Percentiles rank a stretch among this genome's conserved stretches.
phyloP scores from a whole-genome alignment of 2,329 filamentous ascomycete species.

The Colletotrichum nymphaeae region DNA sequence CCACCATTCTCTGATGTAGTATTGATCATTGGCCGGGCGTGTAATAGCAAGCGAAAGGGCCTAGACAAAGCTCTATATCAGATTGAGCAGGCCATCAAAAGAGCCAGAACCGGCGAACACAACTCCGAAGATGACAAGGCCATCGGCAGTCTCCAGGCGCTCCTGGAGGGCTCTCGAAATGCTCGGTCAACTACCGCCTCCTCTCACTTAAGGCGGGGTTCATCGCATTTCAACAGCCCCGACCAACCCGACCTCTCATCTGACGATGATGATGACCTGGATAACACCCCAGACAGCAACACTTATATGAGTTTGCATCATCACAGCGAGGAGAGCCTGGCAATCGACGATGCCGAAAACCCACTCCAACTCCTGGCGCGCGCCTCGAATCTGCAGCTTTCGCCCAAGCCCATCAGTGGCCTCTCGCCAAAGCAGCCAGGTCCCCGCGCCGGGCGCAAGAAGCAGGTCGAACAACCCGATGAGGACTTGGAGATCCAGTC shows the following conservation, averaged over 20 bases:
- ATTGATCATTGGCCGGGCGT: not conserved
- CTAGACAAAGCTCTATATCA: slow-evolving; percentile 80
- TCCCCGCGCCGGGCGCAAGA: slow-evolving; percentile 33
- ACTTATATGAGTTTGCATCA: slow-evolving; percentile 39
- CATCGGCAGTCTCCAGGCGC: slow-evolving; percentile 54
- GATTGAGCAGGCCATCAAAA: slow-evolving; percentile 76
- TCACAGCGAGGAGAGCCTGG: slow-evolving; percentile 61
- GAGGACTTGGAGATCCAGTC: slow-evolving; percentile 64
- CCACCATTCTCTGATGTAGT: not conserved
- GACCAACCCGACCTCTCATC: slow-evolving; percentile 45
- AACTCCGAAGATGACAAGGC: slow-evolving; percentile 58
- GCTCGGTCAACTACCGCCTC: slow-evolving; percentile 36
- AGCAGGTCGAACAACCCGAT: slow-evolving; percentile 41
- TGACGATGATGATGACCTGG: slow-evolving; percentile 47
- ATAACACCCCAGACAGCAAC: slow-evolving; percentile 41
- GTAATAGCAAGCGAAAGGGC: slow-evolving; percentile 76
- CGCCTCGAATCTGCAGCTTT: slow-evolving; percentile 75
- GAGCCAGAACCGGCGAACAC: slow-evolving; percentile 60
- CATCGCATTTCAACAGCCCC: slow-evolving; percentile 36
- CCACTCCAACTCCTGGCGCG: slow-evolving; percentile 78
- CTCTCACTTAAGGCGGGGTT: slow-evolving; percentile 35
- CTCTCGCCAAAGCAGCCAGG: slow-evolving; percentile 34
- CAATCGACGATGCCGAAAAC: slow-evolving; percentile 80
- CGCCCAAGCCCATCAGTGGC: slow-evolving; percentile 47
- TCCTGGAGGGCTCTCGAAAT: slow-evolving; percentile 47